Evolutionary conservation across 2,329 filamentous ascomycete genomes (phyloP).

Genomic region (Helotiales sp.): DNA sequence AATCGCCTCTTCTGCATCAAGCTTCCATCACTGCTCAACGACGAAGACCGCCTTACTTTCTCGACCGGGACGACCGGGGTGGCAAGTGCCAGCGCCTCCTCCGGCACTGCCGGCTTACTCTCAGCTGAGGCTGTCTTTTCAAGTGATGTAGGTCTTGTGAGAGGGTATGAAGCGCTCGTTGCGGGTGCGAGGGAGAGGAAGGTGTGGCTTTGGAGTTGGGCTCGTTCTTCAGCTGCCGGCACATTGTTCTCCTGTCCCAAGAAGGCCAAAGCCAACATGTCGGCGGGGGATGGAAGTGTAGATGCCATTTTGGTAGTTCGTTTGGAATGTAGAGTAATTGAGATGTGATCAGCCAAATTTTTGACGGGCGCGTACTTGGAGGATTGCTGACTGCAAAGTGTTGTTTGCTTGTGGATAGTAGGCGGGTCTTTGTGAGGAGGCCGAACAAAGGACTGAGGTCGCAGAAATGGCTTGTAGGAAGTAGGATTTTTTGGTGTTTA

Average conservation of each 20-base stretch:
- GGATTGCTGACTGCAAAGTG: constrained; percentile 16
- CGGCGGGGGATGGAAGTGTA: constrained; percentile 19
- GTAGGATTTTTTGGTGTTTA: constrained; percentile 5
- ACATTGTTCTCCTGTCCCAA: constrained; percentile 29
- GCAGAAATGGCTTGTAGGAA: constrained; percentile 25
- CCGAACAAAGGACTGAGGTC: constrained; percentile 20
- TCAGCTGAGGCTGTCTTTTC: constrained; percentile 11
- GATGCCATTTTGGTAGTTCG: constrained; percentile 25
- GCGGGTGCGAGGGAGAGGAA: constrained; percentile 41
- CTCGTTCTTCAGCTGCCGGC: constrained; percentile 28
- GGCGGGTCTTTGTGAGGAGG: constrained; percentile 16
- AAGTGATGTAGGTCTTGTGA: constrained; percentile 16
- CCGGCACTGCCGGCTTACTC: constrained; percentile 3
- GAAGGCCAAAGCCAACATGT: constrained; percentile 26
- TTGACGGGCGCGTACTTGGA: not conserved
- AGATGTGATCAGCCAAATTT: constrained; percentile 7
- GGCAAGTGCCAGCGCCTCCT: constrained; percentile 13
- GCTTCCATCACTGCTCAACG: constrained; percentile 25
- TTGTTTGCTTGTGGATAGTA: constrained; percentile 10
- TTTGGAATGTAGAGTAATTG: constrained; percentile 6
- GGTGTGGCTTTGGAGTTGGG: constrained; percentile 18
- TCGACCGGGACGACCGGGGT: constrained; percentile 13
- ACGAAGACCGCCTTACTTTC: constrained; percentile 31
- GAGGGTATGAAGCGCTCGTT: constrained; percentile 37
- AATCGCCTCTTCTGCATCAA: constrained; percentile 30